Conservation (phyloP, 2,329 filamentous ascomycete genomes). For the Phaeoacremonium minimum region DNA sequence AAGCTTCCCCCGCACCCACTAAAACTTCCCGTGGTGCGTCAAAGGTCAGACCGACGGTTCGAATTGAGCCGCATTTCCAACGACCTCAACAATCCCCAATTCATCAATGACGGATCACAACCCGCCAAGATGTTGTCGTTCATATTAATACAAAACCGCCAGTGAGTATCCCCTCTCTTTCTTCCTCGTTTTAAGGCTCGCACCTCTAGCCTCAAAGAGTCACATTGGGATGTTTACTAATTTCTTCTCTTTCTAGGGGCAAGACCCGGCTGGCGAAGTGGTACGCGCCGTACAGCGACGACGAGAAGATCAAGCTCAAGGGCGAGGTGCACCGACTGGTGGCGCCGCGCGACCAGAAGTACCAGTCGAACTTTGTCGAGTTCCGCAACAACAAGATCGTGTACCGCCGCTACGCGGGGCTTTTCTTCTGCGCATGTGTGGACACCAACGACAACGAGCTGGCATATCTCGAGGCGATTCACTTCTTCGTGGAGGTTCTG, state of each 20-base stretch:
- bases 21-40: no score
- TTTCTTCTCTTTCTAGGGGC: slow-evolving; percentile 56
- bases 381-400: slow-evolving; percentile 93
- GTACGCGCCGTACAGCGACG: slow-evolving; percentile 98
- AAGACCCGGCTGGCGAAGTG: slow-evolving; percentile 98
- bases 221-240: not conserved
- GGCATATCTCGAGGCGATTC: slow-evolving; percentile 93
- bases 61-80: no score
- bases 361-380: slow-evolving; percentile 99
- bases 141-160: slow-evolving; percentile 84
- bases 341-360: slow-evolving; percentile 95
- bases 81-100: no score
- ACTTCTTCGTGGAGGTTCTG: slow-evolving; percentile 98
- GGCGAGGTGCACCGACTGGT: slow-evolving; percentile 98
- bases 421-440: slow-evolving; percentile 99
- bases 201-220: not conserved
- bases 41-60: no score
- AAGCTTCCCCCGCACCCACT: no score
- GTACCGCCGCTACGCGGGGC: slow-evolving; percentile 92
- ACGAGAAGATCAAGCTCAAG: slow-evolving; percentile 98
- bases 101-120: not conserved
- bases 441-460: slow-evolving; percentile 99
- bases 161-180: slow-evolving; percentile 54
- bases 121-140: slow-evolving; percentile 66
- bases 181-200: not conserved